Evolutionary conservation across 2,329 filamentous ascomycete genomes (phyloP), one percentile per base, ranked within the genome.

Genomic region (Hymenotorrendiella dingleyae): DNA sequence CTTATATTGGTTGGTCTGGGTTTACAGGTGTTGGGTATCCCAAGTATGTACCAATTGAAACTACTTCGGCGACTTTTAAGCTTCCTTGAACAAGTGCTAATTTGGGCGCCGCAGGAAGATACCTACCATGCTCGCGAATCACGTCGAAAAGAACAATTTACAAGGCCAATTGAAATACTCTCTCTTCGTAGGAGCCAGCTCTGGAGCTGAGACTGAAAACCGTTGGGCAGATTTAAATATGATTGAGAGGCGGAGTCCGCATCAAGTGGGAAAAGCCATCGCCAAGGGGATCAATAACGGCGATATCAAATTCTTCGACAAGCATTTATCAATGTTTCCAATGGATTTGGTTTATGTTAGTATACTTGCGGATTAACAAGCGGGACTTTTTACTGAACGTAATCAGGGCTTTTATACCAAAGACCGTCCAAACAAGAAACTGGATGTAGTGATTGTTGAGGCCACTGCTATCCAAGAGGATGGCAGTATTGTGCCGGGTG

Each of bases 261-360:
- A 94, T 67, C 88, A 94, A 63, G 88, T 94, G 47, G 88, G 88
- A 61, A 94, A 94, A 71, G 76, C 85, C 46, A 94, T 94, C 53
- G 79, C 88, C 47, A 91, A 87, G 70, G 88, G 88, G 8, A 94
- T 94, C 68, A 94, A 94, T 64, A 80, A 83, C 55, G 88, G 88
- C 32, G 75, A 83, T 54, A 94, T 94, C 67, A 81, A 91, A 50
- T 94, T 94, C 67, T 94, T 94, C 62, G 88, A 94, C 64, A 94
- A 94, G 70, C 88, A 94, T 69, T 64, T 94, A 61, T 89, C 83
- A 66, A 94, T 94, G 88, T 94, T 94, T 63, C 88, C 88, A 4
- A 76, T 82, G 28, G 88, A 94, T 62, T 70, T 94, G 52, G 84
- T 91, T 63, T 93, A 93, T 62, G 77, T 81, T 67, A 60, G 67